These are phyloP conservation scores for Sporothrix pallida DNA, from an alignment of 2,329 filamentous ascomycete genomes.

Conservation along the genomic window DNA sequence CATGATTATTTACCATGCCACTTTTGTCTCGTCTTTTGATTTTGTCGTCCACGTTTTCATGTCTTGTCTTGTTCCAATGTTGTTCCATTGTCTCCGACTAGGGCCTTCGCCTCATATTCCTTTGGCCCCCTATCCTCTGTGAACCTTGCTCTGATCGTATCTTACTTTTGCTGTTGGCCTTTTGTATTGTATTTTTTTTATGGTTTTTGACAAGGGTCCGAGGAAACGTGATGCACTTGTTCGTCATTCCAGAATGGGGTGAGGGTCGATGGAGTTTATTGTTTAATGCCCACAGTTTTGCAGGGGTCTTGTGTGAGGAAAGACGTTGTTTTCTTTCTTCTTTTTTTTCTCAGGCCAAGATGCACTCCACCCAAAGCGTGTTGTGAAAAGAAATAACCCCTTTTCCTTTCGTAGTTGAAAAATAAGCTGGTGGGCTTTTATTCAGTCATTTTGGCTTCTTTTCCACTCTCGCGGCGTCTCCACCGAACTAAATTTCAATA, in stretches of 20 bases:
- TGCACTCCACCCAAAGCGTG: conserved; percentile 23
- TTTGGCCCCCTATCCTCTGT: background rate
- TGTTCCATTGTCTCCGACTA: no score
- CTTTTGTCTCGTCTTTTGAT: conserved; percentile 6
- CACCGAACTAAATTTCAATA: background rate
- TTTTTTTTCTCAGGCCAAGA: background rate
- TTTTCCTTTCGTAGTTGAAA: background rate
- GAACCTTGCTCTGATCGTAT: background rate
- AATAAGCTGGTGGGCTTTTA: background rate
- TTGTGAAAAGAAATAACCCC: background rate
- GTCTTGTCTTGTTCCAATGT: no score
- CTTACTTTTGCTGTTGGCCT: background rate
- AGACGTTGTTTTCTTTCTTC: background rate
- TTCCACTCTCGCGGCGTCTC: background rate
- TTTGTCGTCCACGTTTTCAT: no score
- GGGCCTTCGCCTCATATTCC: no score
- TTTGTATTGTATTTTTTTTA: no score
- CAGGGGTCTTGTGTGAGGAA: no score
- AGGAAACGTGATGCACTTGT: conserved; percentile 26
- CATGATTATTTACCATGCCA: conserved; percentile 7
- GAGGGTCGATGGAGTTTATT: background rate
- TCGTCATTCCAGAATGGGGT: conserved; percentile 22
- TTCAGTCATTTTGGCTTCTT: background rate
- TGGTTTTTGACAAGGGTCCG: background rate
- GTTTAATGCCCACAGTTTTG: conserved; percentile 6